Percentiles rank a stretch among this genome's conserved stretches.
Evolutionary conservation across 768 basidiomycete genomes (phyloP).

Genomic region (Pleurotus sapidus): DNA sequence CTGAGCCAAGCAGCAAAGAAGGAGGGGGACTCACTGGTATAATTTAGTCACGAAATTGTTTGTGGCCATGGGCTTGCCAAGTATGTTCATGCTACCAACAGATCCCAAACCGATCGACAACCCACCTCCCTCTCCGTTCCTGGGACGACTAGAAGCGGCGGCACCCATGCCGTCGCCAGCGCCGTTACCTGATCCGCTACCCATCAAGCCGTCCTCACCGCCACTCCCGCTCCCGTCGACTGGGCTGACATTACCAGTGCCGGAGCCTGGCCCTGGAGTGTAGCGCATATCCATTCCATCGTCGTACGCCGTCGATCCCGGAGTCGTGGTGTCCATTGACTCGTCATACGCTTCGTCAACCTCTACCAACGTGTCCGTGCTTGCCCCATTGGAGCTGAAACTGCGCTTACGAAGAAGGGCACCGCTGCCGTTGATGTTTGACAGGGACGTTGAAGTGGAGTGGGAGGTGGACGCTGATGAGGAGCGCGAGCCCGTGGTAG

Average conservation of each 20-base stretch:
- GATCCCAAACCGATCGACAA: constrained; percentile 22
- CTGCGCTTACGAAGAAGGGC: constrained; percentile 63
- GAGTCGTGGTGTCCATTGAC: constrained; percentile 36
- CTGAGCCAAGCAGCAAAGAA: neutral
- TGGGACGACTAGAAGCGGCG: constrained; percentile 12
- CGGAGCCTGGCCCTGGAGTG: constrained; percentile 23
- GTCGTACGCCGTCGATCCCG: constrained; percentile 1
- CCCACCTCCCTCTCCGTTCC: constrained; percentile 8
- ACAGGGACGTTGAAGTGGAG: constrained; percentile 50
- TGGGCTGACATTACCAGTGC: constrained; percentile 51
- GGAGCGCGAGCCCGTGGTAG: constrained; percentile 21
- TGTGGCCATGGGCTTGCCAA: constrained; percentile 64
- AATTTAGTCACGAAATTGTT: constrained; percentile 91
- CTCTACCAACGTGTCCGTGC: constrained; percentile 18
- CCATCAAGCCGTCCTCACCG: constrained; percentile 16
- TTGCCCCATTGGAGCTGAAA: constrained; percentile 45
- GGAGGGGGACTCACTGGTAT: constrained; percentile 60
- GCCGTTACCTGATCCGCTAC: constrained; percentile 6
- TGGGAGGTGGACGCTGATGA: constrained; percentile 18
- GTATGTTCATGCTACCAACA: constrained; percentile 44
- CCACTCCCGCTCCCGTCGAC: constrained; percentile 33
- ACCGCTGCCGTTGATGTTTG: constrained; percentile 45
- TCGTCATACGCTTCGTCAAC: constrained; percentile 36
- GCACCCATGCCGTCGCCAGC: constrained; percentile 17
- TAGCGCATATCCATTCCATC: constrained; percentile 6